A percentile compares a stretch with the other conserved stretches of the same genome.
These are phyloP conservation scores for Raphanus sativus DNA, from an alignment of 345 rosid species.

Conservation along the genomic window DNA sequence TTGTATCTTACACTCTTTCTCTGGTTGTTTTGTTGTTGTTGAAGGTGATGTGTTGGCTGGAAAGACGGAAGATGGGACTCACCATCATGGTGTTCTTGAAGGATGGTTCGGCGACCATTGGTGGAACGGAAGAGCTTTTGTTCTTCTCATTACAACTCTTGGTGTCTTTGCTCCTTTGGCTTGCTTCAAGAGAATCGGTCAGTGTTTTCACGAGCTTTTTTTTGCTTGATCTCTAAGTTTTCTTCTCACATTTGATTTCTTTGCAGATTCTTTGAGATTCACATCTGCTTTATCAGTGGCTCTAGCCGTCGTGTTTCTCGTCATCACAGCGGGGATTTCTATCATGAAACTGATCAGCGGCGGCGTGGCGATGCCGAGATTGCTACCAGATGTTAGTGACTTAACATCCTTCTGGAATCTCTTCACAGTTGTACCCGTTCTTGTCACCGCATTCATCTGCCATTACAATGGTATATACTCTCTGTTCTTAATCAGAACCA, in stretches of 20 bases:
- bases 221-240: background rate
- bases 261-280: slow-evolving; percentile 82
- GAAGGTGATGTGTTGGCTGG: slow-evolving; percentile 83
- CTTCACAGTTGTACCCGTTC: slow-evolving; percentile 88
- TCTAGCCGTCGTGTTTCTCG: slow-evolving; percentile 77
- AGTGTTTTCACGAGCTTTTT: slow-evolving; percentile 4
- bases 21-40: slow-evolving; percentile 6
- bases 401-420: slow-evolving; percentile 72
- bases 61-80: slow-evolving; percentile 72
- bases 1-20: background rate
- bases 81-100: slow-evolving; percentile 82
- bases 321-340: slow-evolving; percentile 69
- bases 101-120: slow-evolving; percentile 88
- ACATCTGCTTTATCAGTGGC: slow-evolving; percentile 87
- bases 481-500: background rate
- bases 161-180: slow-evolving; percentile 76
- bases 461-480: slow-evolving; percentile 73
- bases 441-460: slow-evolving; percentile 84
- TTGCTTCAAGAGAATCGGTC: slow-evolving; percentile 82
- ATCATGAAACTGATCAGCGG: slow-evolving; percentile 61
- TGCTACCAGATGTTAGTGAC: slow-evolving; percentile 69
- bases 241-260: background rate
- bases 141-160: slow-evolving; percentile 71
- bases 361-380: slow-evolving; percentile 72
- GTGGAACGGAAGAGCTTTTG: slow-evolving; percentile 72